Evolutionary conservation across 331 rosid genomes (phyloP), one percentile per base, ranked within the genome.

Genomic region (Saraca asoca): DNA sequence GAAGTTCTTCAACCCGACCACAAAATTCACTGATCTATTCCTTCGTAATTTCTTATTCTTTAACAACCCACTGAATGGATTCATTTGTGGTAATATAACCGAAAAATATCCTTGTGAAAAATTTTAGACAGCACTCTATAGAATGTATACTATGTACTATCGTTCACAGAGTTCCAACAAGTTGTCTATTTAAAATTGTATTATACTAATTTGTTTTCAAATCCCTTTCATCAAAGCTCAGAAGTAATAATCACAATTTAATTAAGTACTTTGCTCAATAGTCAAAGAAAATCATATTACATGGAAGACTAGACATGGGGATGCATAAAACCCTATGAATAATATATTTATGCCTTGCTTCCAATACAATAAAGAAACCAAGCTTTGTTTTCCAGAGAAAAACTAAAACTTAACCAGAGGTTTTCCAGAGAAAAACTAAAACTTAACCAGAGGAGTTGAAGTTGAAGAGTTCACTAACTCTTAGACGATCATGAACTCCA

Each of bases 1-100:
- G 9, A 14, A 14, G 7, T 5, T 12, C 51, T 72, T 58, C 69
- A 64, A 58, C 60, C 15, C 43, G 44, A 18, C 42, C 12, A 33
- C 58, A 24, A 24, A 24, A 24, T 24, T 5, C 73, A 31, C 12
- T 6, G 49, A 41, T 24, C 19, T 51, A 41, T 39, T 20, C 48
- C 6, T 58, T 57, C 33, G 2, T 24, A 24, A 24, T 19, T 42
- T 8, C 20, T 48, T 20, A 11, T 61, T 2, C 38, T 37, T 52
- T 37, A 73, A 64, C 56, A 24, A 54, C 46, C 66, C 78, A 55
- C 60, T 56, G 12, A 7, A 35, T 6, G 35, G 31, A 24, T 55
- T 54, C 34, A 34, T 20, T n/a, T 12, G 2, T 55, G 56, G 12
- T 20, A 24, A 38, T 58, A 58, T 7, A 9, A 8, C 5, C 39